Base-by-base conservation (phyloP, 305 asterid genomes). In the Vinca major region DNA sequence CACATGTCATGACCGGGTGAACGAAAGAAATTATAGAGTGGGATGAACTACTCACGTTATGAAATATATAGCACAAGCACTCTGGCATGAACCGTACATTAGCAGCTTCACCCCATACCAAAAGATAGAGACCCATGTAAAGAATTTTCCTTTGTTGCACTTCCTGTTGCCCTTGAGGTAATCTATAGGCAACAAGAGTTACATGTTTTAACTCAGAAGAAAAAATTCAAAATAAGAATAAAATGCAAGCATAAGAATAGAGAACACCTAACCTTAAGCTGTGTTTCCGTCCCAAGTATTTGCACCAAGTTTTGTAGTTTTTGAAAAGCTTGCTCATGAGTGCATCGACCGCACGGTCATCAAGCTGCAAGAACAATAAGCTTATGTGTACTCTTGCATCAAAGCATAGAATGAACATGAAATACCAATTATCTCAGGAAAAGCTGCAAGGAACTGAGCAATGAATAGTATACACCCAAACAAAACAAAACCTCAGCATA, bases 91-190 rank as follows among this genome's bases (percentile, higher is more conserved):
- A 94, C 66, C 99, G 93, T 43, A 89, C 74, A 69, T 94, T 94
- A 75, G 96, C 98, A 65, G 96, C 99, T 84, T 94, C 99, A 43
- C 99, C 99, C 99, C 99, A 94, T 68, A 94, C 88, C 74, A 94
- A 96, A 81, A 94, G 98, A 83, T 88, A 94, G 63, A 94, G 97
- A 69, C 98, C 96, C 97, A 88, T 85, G 78, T 94, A 91, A 62
- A 94, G 98, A 77, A 94, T 75, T 84, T 86, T 94, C 72, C 98
- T 82, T 75, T 94, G 99, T 70, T 91, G 98, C 79, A 86, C 96
- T 71, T 89, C 98, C 63, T 69, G 77, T 65, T 84, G 87, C 45
- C 82, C 96, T 84, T 89, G 87, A 74, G 99, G 99, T 73, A 94
- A 97, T 86, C 99, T 94, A 73, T 63, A 66, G 65, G 78, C 66